Evolutionary conservation across 768 basidiomycete species (phyloP), one percentile per base, ranked within the genome.

Genomic region (Xanthoconium stramineum): DNA sequence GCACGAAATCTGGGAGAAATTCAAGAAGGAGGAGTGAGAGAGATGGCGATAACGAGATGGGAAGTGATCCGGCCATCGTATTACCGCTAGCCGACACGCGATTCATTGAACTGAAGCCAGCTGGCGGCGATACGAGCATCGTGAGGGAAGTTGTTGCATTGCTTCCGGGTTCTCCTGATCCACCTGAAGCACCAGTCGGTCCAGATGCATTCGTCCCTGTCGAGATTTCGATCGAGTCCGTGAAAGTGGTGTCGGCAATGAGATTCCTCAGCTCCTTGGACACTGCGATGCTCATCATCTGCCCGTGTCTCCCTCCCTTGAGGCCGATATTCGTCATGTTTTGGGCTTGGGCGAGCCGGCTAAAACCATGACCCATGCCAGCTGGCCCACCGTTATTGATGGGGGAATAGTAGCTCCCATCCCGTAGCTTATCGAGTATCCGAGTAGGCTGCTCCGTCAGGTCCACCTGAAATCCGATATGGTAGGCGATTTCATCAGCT

Each of bases 391-490:
- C 6, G 28, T 48, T 33, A n/a, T 53, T 11, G 8, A 56, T 84
- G 66, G 84, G 80, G 54, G 84, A 73, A 71, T 61, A 39, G 39
- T 93, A 93, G 35, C 80, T 83, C 17, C 94, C 94, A 61, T 91
- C 85, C 19, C 80, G 74, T 51, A 94, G 78, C 68, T 86, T 91
- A 61, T 88, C 81, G 51, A 94, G 74, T 57, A 97, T 94, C 3
- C 83, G 83, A 61, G 84, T 84, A 3, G 93, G 94, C 73, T 95
- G 93, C 64, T 88, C 84, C 17, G 85, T 85, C 47, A 99, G 76
- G 72, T 98, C 93, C 53, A 97, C 89, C 73, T 99, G 94, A 78
- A 99, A 98, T 1, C 97, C 97, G 49, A 99, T 87, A 64, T 91
- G 88, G 68, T 89, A 96, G 10, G 83, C 85, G 39, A 91, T 79